Base-by-base conservation (phyloP, 345 rosid species). In the Pelargonium nanum region DNA sequence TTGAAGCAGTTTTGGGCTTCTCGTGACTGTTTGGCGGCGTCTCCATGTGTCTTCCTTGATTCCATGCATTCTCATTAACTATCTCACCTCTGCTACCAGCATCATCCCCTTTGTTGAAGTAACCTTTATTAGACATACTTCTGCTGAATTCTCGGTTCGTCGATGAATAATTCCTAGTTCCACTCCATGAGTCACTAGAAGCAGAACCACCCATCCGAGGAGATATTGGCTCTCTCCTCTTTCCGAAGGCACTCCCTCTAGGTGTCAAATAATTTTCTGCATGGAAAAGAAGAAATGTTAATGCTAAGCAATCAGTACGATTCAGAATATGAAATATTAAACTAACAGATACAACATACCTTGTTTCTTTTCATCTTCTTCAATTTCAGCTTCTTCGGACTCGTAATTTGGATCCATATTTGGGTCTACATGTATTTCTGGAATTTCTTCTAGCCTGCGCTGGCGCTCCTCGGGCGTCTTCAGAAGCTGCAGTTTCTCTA, bases 391-490 rank as follows among this genome's bases (percentile, higher is more conserved):
- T 57, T 94, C 99, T 59, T 87, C 94, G 30, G 96, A 88, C 63
- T 88, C 95, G 21, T 83, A 76, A 71, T 81, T 83, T 59, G 99
- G 99, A 82, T 94, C 99, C 99, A 94, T 94, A 45, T 90, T 90
- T 53, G 97, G 95, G 78, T 94, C 99, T 25, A 77, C 77, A 75
- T 94, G 95, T 58, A 94, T 88, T 68, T 86, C 97, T n/a, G 99
- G 96, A 70, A 85, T 80, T 74, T 94, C 95, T 60, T 90, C 95
- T 58, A 94, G 76, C 75, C 95, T 80, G 54, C 95, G 93, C 67
- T 81, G 96, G 57, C 95, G 95, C 80, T 94, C 99, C 72, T 85
- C 85, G 6, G 97, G 97, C 21, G 95, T 77, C 77, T 94, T 94
- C 19, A 94, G 69, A 50, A 90, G 81, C 81, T 94, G 97, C 80